phyloP scores from a whole-genome alignment of 345 rosid genomes.

The Citrus medica region DNA sequence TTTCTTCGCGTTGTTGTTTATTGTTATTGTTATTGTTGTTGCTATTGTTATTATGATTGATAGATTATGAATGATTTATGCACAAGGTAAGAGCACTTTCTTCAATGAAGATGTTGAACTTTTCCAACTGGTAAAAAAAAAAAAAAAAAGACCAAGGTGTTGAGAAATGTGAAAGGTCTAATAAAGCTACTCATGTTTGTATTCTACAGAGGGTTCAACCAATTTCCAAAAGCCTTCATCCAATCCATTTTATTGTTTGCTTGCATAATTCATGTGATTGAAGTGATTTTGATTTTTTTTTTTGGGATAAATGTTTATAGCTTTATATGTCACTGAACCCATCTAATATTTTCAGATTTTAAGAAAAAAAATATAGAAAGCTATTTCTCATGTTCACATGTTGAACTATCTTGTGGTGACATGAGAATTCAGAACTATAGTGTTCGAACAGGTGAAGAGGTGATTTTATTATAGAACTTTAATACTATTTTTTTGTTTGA shows the following conservation, averaged over 20 bases:
- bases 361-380: neutral
- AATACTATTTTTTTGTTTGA: neutral
- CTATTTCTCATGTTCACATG: no score
- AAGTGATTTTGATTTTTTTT: no score
- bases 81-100: no score
- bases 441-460: no score
- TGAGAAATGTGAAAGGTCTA: neutral
- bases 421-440: no score
- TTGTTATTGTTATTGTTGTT: no score
- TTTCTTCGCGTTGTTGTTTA: no score
- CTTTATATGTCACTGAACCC: neutral
- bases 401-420: no score
- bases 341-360: neutral
- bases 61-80: no score
- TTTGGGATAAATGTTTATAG: neutral
- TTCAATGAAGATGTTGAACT: neutral
- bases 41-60: no score
- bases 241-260: neutral
- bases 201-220: neutral
- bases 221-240: neutral
- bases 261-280: neutral
- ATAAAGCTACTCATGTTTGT: neutral
- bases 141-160: neutral
- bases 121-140: neutral
- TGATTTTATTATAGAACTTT: neutral